A percentile compares a stretch with the other conserved stretches of the same genome.
Conservation (phyloP, 148 eudicot species). For the Limonium bicolor region DNA sequence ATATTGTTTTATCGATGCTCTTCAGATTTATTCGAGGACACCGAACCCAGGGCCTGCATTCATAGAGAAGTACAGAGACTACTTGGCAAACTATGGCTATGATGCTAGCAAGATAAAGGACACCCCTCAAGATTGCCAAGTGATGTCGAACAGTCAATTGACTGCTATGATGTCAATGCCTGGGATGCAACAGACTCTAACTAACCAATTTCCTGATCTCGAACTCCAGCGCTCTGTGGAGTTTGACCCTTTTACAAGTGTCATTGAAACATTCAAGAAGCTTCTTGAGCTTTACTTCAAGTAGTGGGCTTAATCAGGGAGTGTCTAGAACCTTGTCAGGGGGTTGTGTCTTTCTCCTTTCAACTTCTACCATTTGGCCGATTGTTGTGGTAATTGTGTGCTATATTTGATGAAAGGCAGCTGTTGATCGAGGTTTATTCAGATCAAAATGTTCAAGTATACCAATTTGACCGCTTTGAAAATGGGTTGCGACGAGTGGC, state of each 20-base stretch:
- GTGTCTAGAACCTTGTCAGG: too few relatives aligned
- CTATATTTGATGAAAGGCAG: too few relatives aligned
- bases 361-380: too few relatives aligned
- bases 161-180: constrained; percentile 82
- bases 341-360: too few relatives aligned
- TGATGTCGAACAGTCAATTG: constrained; percentile 54
- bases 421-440: too few relatives aligned
- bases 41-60: constrained; percentile 82
- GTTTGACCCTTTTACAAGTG: constrained; percentile 72
- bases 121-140: constrained; percentile 94
- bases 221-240: constrained; percentile 34
- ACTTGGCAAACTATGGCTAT: constrained; percentile 57
- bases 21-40: constrained; percentile 82
- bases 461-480: too few relatives aligned
- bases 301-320: too few relatives aligned
- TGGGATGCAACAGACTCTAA: constrained; percentile 69
- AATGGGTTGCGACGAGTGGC: too few relatives aligned
- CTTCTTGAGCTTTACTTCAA: constrained; percentile 78
- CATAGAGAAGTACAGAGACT: constrained; percentile 65
- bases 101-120: constrained; percentile 63
- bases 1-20: too few relatives aligned
- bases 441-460: too few relatives aligned
- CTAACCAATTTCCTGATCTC: constrained; percentile 81
- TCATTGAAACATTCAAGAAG: constrained; percentile 73
- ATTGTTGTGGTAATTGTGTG: too few relatives aligned